Conservation (phyloP, 441 rosid genomes). For the Gossypium davidsonii region DNA sequence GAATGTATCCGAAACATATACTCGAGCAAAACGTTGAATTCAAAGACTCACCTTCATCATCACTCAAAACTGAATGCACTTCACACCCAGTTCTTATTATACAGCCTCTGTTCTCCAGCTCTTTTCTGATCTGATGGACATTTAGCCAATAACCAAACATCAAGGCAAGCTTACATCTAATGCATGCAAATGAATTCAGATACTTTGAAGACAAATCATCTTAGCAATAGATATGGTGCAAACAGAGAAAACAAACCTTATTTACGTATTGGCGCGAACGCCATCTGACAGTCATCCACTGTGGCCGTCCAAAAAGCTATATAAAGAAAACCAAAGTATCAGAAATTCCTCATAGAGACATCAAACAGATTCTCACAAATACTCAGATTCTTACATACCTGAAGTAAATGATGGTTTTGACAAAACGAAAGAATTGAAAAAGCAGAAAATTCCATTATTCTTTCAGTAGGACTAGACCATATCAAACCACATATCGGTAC, state of each 20-base stretch:
- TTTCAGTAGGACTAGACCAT: slow-evolving; percentile 83
- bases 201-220: too few relatives aligned
- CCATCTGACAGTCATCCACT: slow-evolving; percentile 67
- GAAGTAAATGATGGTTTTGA: slow-evolving; percentile 79
- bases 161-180: neutral
- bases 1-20: neutral
- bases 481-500: slow-evolving; percentile 82
- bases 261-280: slow-evolving; percentile 64
- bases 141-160: neutral
- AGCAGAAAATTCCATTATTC: slow-evolving; percentile 76
- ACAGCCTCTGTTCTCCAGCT: slow-evolving; percentile 61
- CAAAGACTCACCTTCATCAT: slow-evolving; percentile 33
- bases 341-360: too few relatives aligned
- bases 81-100: slow-evolving; percentile 50
- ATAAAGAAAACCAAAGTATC: slow-evolving; percentile 4
- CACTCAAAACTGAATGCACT: slow-evolving; percentile 43
- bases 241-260: slow-evolving; percentile 35
- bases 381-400: slow-evolving; percentile 32
- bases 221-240: neutral
- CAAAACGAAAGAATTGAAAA: slow-evolving; percentile 82
- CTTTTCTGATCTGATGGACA: slow-evolving; percentile 45
- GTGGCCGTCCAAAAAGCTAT: slow-evolving; percentile 82
- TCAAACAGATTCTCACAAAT: neutral
- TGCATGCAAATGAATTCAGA: neutral
- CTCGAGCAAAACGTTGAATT: neutral